Evolutionary conservation across 2,329 filamentous ascomycete genomes (phyloP).

Genomic region (Pseudogymnoascus sp.): DNA sequence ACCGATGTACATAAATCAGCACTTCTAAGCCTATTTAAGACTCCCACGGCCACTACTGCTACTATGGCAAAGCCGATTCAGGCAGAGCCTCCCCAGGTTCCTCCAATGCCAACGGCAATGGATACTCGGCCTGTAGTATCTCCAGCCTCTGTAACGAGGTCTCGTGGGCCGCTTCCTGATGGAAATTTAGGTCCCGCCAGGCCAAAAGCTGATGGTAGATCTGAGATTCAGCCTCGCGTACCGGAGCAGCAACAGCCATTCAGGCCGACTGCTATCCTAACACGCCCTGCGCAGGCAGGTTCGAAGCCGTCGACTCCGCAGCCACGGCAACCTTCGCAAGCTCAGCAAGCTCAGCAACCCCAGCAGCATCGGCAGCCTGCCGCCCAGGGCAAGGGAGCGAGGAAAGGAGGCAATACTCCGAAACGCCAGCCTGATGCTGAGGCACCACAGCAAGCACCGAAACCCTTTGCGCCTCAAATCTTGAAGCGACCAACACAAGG

Average conservation of each 20-base stretch:
- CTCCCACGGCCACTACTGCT: constrained; percentile 18
- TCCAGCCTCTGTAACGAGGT: constrained; percentile 18
- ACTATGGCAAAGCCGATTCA: constrained; percentile 14
- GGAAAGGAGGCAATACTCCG: not conserved
- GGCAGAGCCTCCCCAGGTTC: not conserved
- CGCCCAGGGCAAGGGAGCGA: not conserved
- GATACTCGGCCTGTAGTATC: constrained; percentile 16
- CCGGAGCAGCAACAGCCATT: not conserved
- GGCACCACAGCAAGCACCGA: constrained; percentile 32
- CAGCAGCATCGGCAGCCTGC: constrained; percentile 8
- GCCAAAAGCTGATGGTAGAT: not conserved
- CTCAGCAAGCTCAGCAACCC: not conserved
- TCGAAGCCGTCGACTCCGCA: constrained; percentile 2
- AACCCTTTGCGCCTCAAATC: constrained; percentile 45
- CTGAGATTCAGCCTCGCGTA: constrained; percentile 13
- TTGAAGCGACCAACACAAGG: constrained; percentile 39
- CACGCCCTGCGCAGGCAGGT: not conserved
- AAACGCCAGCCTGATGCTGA: not conserved
- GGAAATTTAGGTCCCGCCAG: constrained; percentile 14
- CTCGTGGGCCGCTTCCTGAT: constrained; percentile 17
- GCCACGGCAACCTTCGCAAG: not conserved
- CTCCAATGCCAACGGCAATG: not conserved
- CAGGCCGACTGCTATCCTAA: constrained; percentile 1
- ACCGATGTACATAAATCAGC: constrained; percentile 24
- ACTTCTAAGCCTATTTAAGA: constrained; percentile 25